These are phyloP conservation scores for Aeschynomene evenia DNA, from an alignment of 306 rosid species.

Conservation along the genomic window DNA sequence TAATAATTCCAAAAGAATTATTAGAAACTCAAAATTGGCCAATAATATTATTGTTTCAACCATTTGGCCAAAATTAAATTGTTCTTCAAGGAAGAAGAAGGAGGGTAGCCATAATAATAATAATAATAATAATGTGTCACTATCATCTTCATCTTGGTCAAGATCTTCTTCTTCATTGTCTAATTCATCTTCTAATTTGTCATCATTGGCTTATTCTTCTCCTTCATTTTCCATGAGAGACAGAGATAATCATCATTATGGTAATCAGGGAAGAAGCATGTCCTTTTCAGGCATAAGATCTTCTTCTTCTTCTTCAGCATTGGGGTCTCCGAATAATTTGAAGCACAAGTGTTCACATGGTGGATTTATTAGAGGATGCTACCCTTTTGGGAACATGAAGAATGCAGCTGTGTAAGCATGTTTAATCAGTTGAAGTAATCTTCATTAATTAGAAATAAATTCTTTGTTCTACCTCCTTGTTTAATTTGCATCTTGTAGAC, in stretches of 20 bases:
- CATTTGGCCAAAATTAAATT: slow-evolving; percentile 15
- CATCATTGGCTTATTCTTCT: slow-evolving; percentile 4
- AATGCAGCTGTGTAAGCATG: slow-evolving; percentile 28
- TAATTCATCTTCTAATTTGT: slow-evolving; percentile 20
- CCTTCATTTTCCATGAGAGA: slow-evolving; percentile 18
- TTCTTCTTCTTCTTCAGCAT: not conserved
- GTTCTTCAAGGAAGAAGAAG: slow-evolving; percentile 13
- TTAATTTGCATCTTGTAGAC: slow-evolving; percentile 21
- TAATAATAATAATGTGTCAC: not conserved
- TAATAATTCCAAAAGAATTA: not conserved
- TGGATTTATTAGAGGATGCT: slow-evolving; percentile 34
- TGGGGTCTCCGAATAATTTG: not conserved
- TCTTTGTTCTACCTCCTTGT: not conserved
- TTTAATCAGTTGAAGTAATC: slow-evolving; percentile 1
- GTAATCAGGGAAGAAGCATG: not conserved
- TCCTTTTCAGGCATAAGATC: slow-evolving; percentile 5
- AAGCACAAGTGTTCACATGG: not conserved
- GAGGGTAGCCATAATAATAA: no score
- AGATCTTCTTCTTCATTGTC: not conserved
- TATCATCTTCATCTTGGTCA: not conserved
- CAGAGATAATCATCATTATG: not conserved
- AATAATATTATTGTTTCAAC: not conserved
- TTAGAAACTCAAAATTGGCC: slow-evolving; percentile 9
- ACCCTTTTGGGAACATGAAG: slow-evolving; percentile 32
- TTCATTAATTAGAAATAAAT: not conserved